Evolutionary conservation across 495 filamentous ascomycete genomes (phyloP).

Genomic region (Jackrogersella multiformis): DNA sequence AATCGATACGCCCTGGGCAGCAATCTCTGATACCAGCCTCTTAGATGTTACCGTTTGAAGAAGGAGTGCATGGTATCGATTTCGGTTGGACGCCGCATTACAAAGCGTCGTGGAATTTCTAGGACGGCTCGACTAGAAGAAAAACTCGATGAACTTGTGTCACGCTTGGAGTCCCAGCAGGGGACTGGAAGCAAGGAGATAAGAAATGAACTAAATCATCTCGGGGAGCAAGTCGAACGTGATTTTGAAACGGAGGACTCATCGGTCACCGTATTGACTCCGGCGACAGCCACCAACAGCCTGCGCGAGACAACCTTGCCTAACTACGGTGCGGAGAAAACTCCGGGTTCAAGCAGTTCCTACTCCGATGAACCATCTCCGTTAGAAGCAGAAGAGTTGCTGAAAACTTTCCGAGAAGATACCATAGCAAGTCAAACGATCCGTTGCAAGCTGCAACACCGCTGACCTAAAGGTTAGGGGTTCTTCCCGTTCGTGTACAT

Average conservation of each 20-base stretch:
- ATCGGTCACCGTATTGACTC: constrained; percentile 4
- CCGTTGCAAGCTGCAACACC: not conserved
- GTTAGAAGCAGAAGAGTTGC: constrained; percentile 43
- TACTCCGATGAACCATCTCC: constrained; percentile 16
- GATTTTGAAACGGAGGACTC: constrained; percentile 7
- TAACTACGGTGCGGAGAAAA: not conserved
- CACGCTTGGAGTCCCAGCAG: constrained; percentile 51
- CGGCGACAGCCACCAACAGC: constrained; percentile 7
- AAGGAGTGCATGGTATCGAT: constrained; percentile 55
- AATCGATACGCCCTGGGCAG: not conserved
- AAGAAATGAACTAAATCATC: constrained; percentile 51
- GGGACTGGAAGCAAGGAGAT: constrained; percentile 23
- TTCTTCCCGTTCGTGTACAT: constrained; percentile 53
- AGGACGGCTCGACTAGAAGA: constrained; percentile 58
- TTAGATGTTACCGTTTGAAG: constrained; percentile 59
- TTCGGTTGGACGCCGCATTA: constrained; percentile 49
- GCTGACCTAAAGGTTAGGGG: constrained; percentile 6
- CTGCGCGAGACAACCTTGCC: constrained; percentile 11
- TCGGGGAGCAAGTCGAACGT: constrained; percentile 9
- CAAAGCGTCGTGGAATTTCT: constrained; percentile 26
- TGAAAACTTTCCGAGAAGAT: constrained; percentile 46
- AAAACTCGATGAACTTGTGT: constrained; percentile 62
- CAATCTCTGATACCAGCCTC: constrained; percentile 13
- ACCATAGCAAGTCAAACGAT: constrained; percentile 34
- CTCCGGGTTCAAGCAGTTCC: constrained; percentile 11